These are phyloP conservation scores for Pseudonitzschia multistriata DNA, from an alignment of 108 stramenopile species.

Conservation along the genomic window DNA sequence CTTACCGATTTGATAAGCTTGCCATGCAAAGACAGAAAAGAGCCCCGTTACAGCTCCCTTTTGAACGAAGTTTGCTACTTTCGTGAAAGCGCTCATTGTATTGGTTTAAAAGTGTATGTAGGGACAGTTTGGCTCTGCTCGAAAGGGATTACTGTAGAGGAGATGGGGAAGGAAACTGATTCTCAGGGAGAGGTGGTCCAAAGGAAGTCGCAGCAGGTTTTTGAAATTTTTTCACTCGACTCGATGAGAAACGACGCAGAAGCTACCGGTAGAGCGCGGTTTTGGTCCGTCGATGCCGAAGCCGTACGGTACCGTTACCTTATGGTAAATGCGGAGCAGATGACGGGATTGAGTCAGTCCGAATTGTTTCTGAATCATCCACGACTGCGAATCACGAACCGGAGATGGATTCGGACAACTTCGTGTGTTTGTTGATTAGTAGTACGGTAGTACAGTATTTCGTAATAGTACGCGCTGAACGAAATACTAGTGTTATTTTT, in stretches of 20 bases:
- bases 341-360: not conserved
- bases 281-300: too few species aligned
- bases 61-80: slow-evolving; percentile 69
- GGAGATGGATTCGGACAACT: not conserved
- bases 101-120: not conserved
- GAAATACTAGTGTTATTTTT: too few species aligned
- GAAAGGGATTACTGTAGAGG: too few species aligned
- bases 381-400: not conserved
- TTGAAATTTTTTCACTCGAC: not conserved
- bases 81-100: slow-evolving; percentile 46
- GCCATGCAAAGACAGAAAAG: slow-evolving; percentile 54
- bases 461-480: too few species aligned
- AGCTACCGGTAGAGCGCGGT: not conserved
- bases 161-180: too few species aligned
- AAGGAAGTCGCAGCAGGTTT: not conserved
- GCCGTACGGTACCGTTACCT: too few species aligned
- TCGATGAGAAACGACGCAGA: not conserved
- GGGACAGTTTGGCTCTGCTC: too few species aligned
- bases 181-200: not conserved
- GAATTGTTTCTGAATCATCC: not conserved
- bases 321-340: not conserved
- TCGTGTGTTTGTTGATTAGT: not conserved
- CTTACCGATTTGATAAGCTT: slow-evolving; percentile 55
- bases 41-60: slow-evolving; percentile 62
- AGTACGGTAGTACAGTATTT: too few species aligned